Base-by-base conservation (phyloP, 306 rosid species). In the Castanea mollissima region DNA sequence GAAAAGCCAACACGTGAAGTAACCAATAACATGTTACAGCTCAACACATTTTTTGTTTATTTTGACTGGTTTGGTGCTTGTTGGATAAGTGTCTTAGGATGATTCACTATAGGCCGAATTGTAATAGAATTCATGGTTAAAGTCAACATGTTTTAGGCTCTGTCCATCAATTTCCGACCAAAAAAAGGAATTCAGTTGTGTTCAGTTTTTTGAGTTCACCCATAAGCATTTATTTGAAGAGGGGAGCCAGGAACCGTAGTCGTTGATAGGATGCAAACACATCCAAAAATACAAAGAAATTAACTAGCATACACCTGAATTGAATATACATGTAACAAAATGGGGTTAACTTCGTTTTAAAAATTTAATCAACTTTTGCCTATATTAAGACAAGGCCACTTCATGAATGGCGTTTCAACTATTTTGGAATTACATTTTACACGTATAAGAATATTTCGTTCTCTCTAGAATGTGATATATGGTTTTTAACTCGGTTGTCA, bases 371-470 rank as follows among this genome's bases (percentile, higher is more conserved):
- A 46, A 41, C 68, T 62, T 57, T 32, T 76, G 77, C 54, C 92
- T 84, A 87, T 83, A 87, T 79, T 84, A 77, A 91, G 89, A n/a
- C 35, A 57, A 69, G 14, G 56, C 46, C 79, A 77, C 64, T 76
- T 78, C 52, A 78, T 65, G 80, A 75, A 41, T 41, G 8, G 85
- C 79, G 62, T 70, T 71, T 85, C 75, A 79, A 55, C 78, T 34
- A 44, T 49, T 27, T 38, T 18, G 65, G 46, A 41, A 41, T 41
- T 27, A 16, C 18, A 34, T 19, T 69, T 73, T 67, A 68, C 74
- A 55, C 70, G 46, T 41, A 41, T 41, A 8, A 62, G 46, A 34
- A 31, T 34, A 29, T 69, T 57, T 64, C 52, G 11, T n/a, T 3
- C 18, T 46, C 74, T 73, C 75, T 63, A 49, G 75, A 75, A 62